Evolutionary conservation across 768 basidiomycete genomes (phyloP), one percentile per base, ranked within the genome.

Genomic region (Fomitopsis pulvina): DNA sequence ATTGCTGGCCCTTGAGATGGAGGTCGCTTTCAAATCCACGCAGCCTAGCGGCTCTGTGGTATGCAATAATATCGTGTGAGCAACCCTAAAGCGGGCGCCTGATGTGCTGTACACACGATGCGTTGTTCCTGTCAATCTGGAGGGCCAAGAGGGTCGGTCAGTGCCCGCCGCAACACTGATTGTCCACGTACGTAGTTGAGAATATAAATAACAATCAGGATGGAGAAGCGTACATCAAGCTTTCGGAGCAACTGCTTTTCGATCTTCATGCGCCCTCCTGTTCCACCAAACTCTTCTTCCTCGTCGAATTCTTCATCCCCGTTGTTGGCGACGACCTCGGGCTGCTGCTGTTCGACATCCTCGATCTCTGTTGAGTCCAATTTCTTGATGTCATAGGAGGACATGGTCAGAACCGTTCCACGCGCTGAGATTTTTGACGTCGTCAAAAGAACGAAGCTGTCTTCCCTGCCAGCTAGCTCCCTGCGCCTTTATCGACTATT

Each of bases 61-160:
- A 5, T 21, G 32, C 27, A 32, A 26, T 22, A 48, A 16, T 37
- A 18, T 14, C 14, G 3, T 21, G 16, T 14, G 10, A n/a, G 22
- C 16, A 22, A 24, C 9, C 25, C 25, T 10, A 27, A 7, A 7
- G 7, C 5, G 5, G 5, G 5, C 6, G 4, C 14, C n/a, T 46
- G 38, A 24, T 46, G 10, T 21, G 34, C 4, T 7, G 6, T 25
- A 63, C 73, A 53, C 63, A 85, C 83, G 77, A 70, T 28, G 74
- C 83, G 58, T 86, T 86, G 58, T 86, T 87, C 28, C 86, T 73
- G 62, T 87, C 86, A 48, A 87, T 76, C 76, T 85, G 39, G 8
- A 53, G 22, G 29, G 18, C 44, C 34, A 37, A 18, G 21, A 44
- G 51, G 16, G 0, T 4, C 4, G 6, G 41, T 41, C 25, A 41